Evolutionary conservation across 768 basidiomycete genomes (phyloP).

Genomic region (Collybia sordida): DNA sequence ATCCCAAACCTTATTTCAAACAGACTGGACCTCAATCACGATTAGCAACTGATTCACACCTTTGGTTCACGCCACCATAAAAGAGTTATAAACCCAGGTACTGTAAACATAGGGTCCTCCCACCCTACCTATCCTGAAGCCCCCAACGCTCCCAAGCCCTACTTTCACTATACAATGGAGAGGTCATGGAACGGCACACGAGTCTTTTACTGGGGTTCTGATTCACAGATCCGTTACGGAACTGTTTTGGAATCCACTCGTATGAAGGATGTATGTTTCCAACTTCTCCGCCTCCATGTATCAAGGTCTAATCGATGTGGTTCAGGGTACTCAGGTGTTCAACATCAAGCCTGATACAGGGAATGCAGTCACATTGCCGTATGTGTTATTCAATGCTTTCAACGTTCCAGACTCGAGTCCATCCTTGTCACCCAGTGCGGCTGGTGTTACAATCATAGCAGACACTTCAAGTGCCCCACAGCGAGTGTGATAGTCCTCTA

Average conservation of each 20-base stretch:
- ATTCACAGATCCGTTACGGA: slow-evolving; percentile 21
- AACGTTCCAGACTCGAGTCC: neutral
- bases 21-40: too few species aligned
- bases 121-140: too few species aligned
- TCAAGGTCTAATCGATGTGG: neutral
- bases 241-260: slow-evolving; percentile 16
- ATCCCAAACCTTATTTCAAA: too few species aligned
- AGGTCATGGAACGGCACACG: slow-evolving; percentile 18
- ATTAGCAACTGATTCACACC: too few species aligned
- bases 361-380: slow-evolving; percentile 22
- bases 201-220: slow-evolving; percentile 23
- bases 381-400: slow-evolving; percentile 1
- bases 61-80: too few species aligned
- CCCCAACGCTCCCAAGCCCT: neutral
- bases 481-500: too few species aligned
- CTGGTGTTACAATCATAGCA: slow-evolving; percentile 18
- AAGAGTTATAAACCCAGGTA: too few species aligned
- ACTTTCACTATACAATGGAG: slow-evolving; percentile 3
- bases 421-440: slow-evolving; percentile 13
- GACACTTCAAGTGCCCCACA: slow-evolving; percentile 4
- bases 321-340: slow-evolving; percentile 21
- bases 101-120: too few species aligned
- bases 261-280: slow-evolving; percentile 14
- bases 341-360: slow-evolving; percentile 19
- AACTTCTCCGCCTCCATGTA: neutral